phyloP scores from a whole-genome alignment of 129 eudicot species.

The Pittosporum tobira region DNA sequence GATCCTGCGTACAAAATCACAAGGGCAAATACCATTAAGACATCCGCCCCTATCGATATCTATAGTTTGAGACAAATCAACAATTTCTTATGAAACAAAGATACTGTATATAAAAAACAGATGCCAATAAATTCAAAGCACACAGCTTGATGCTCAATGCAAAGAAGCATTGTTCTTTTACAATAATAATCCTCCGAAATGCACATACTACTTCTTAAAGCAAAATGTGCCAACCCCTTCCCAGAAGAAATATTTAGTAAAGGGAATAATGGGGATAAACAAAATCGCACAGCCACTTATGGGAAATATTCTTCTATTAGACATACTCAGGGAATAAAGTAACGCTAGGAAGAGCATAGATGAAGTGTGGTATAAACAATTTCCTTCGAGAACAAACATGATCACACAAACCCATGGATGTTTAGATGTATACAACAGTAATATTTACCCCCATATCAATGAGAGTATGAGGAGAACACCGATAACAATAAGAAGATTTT shows the following conservation, averaged over 20 bases:
- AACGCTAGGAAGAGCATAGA: constrained; percentile 13
- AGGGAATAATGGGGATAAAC: not conserved
- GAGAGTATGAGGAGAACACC: constrained; percentile 25
- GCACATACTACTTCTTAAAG: not conserved
- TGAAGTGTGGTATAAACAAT: constrained; percentile 23
- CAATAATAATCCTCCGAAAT: not conserved
- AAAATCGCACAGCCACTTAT: constrained; percentile 1
- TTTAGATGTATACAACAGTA: constrained; percentile 6
- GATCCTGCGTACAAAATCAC: no score
- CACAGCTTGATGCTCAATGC: not conserved
- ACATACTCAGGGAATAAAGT: constrained; percentile 12
- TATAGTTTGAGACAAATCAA: no score
- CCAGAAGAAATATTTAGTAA: not conserved
- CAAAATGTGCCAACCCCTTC: not conserved
- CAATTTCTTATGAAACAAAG: no score
- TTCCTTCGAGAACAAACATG: not conserved
- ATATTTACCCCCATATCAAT: constrained; percentile 19
- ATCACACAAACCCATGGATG: constrained; percentile 13
- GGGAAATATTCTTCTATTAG: constrained; percentile 4
- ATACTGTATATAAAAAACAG: no score
- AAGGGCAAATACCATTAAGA: no score
- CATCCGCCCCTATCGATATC: no score
- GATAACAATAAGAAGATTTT: constrained; percentile 35
- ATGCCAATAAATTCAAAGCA: no score
- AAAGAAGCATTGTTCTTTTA: no score